Conservation (phyloP, 163 green algal genomes). For the Scenedesmus sp. region DNA sequence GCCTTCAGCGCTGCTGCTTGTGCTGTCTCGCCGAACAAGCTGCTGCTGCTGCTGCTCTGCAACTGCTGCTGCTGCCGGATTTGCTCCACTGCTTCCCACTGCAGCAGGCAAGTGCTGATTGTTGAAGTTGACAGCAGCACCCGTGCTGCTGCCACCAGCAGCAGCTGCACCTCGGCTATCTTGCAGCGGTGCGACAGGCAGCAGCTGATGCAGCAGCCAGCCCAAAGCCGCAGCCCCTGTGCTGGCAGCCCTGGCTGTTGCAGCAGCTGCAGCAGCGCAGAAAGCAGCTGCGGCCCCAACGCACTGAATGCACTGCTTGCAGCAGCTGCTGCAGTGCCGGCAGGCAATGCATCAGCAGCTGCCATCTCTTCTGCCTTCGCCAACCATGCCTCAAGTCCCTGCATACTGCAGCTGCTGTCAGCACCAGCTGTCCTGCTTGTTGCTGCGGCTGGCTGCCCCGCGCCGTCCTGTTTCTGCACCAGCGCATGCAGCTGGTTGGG, state of each 20-base stretch:
- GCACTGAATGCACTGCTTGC: conserved; percentile 1
- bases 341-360: neutral
- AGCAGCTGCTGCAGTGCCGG: conserved; percentile 27
- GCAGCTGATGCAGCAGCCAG: conserved; percentile 82
- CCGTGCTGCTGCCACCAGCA: neutral
- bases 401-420: conserved; percentile 32
- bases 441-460: neutral
- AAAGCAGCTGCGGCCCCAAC: conserved; percentile 51
- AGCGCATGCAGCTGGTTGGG: conserved; percentile 44
- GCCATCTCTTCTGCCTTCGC: neutral
- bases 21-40: conserved; percentile 4
- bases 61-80: neutral
- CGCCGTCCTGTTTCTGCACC: neutral
- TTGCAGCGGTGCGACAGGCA: conserved; percentile 51
- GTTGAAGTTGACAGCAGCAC: neutral
- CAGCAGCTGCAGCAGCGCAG: conserved; percentile 74
- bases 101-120: neutral
- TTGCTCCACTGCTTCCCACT: too few species aligned
- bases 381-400: conserved; percentile 17
- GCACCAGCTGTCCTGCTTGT: neutral
- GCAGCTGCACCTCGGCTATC: conserved; percentile 11
- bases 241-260: conserved; percentile 67
- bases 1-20: neutral
- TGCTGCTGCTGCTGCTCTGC: conserved; percentile 40
- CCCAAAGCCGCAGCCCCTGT: conserved; percentile 69